Evolutionary conservation across 2,329 filamentous ascomycete species (phyloP), one percentile per base, ranked within the genome.

Genomic region (Monilinia laxa): DNA sequence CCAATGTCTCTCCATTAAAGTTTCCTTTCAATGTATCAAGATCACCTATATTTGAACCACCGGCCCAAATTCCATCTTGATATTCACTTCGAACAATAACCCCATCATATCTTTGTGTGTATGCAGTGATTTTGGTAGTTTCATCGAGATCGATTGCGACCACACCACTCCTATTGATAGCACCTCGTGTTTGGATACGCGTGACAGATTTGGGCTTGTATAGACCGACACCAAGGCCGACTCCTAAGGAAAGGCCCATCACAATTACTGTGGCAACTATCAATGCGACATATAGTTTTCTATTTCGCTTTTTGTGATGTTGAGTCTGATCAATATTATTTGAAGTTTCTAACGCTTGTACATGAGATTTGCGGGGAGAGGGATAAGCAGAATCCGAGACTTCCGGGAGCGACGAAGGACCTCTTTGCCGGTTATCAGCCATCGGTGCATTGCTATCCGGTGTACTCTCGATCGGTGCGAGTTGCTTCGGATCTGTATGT

Each of bases 1-100:
- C 57, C 57, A 59, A 47, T 47, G 57, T 59, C 40, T 59, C 57
- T 12, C 42, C 57, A 59, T 59, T 31, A 18, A 52, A 52, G 23
- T 38, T 62, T 23, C 47, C 31, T 35, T 20, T 1, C 6, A 47
- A 25, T 25, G 58, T 62, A 51, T 62, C 47, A 23, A 52, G 45
- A 47, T 38, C n/a, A n/a, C 18, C 28, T 10, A 40, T 38, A 9
- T 38, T 35, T 51, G 23, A 18, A 9, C 42, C 58, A 18, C n/a
- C 57, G 9, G 42, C 31, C 57, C 57, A 59, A 25, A 52, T 23
- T 16, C 42, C 45, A 23, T 35, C 20, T 12, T 35, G 18, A 16
- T 62, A 62, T 38, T 52, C 28, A 47, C 45, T 62, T 35, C 42
- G 20, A 20, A 51, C 45, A 35, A 62, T 35, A 20, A 49, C 58